Evolutionary conservation across 1,284 basidiomycete genomes (phyloP), one percentile per base, ranked within the genome.

Genomic region (Heterobasidion irregulare): DNA sequence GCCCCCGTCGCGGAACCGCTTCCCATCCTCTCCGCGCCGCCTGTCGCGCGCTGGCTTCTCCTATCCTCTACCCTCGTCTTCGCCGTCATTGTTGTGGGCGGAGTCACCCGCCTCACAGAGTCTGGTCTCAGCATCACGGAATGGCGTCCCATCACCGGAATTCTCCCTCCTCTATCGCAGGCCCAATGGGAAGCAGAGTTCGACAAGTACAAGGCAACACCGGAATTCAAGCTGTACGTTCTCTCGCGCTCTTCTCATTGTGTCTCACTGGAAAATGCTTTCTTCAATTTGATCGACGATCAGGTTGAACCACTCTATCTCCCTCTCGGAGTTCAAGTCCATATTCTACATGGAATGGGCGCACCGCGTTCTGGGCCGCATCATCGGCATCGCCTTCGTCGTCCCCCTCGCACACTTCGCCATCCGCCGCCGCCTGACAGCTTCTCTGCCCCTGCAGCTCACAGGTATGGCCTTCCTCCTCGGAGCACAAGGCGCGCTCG

Each of bases 301-400:
- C 63, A 96, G 94, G 61, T 74, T 96, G 61, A 99, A 99, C 71
- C 85, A 89, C 59, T 83, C 86, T 38, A 94, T 98, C 61, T 82
- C 84, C 9, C 72, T 98, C 53, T 77, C 86, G 19, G 90, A 98
- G 65, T 99, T 99, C 76, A 99, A 99, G 72, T 80, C 79, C 59
- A 99, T 99, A 62, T 99, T 95, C 73, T 91, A 89, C 75, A 97
- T 96, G 97, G 97, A 99, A 79, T 99, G 95, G 94, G 83, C 84
- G 2, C 97, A 99, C 71, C 90, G 97, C 46, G 77, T 98, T 53
- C 84, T 98, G 51, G 97, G 97, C 15, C 89, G 97, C 55, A 70
- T 95, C 58, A 89, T 98, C 59, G 97, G 97, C 35, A 58, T 85
- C 53, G 80, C 79, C 47, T 95, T 95, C 68, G 80, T 94, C 63